Evolutionary conservation across 371 early-diverging fungal genomes (phyloP), one percentile per base, ranked within the genome.

Genomic region (Mortierella sp.): DNA sequence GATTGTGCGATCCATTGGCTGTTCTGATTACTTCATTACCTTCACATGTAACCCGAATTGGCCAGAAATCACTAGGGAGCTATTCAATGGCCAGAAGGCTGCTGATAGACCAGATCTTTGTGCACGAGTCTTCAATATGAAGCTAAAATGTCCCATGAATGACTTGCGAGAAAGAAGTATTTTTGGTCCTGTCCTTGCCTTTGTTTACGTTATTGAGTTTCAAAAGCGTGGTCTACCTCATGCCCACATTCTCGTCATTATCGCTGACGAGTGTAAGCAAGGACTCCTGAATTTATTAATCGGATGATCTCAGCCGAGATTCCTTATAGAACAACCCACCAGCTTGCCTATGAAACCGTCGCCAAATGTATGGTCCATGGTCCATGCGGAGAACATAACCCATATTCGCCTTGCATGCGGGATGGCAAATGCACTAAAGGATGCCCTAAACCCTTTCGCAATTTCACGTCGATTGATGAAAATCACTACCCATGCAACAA

Each of bases 1-100:
- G n/a, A n/a, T n/a, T n/a, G n/a, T n/a, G n/a, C n/a, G n/a, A n/a
- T n/a, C n/a, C n/a, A n/a, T n/a, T n/a, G n/a, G n/a, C n/a, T n/a
- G n/a, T n/a, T n/a, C n/a, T n/a, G n/a, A n/a, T n/a, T 15, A 32
- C 3, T 49, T 15, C 1, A 26, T 10, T 37, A 28, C 37, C 1
- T 82, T 86, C n/a, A 86, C 72, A 2, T 84, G 81, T 67, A 83
- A 83, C 26, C 83, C 84, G 0, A 60, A 29, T 5, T 85, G 85
- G 84, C 77, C 77, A 12, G 81, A 83, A 51, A 76, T 85, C 28
- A 23, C 17, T 7, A 35, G 42, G n/a, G 71, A 66, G 6, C 61
- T 83, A 0, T 17, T 31, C 1, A n/a, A n/a, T 40, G 57, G 60
- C 34, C 85, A 84, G 60, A 28, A 12, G 0, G 42, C 64, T 2